Conservation (phyloP, 192 early-diverging fungal genomes). For the Mortierella antarctica region DNA sequence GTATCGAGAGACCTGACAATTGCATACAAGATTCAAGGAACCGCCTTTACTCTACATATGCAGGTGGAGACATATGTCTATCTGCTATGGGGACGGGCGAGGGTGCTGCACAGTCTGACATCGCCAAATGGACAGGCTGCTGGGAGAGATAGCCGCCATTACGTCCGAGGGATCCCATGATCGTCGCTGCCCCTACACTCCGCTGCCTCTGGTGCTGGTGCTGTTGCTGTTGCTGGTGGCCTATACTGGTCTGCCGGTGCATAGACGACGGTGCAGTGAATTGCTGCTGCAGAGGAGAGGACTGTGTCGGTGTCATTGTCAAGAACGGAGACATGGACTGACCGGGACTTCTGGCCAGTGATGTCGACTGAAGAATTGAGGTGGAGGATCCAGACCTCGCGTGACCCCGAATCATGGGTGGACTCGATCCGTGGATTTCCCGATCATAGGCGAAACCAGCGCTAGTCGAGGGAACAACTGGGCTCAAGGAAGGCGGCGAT, state of each 20-base stretch:
- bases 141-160: slow-evolving; percentile 48
- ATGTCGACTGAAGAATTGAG: slow-evolving; percentile 27
- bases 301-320: not conserved
- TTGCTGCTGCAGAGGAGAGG: slow-evolving; percentile 2
- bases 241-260: slow-evolving; percentile 6
- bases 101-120: slow-evolving; percentile 4
- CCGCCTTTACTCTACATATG: slow-evolving; percentile 21
- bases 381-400: slow-evolving; percentile 5
- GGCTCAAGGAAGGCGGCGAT: slow-evolving; percentile 3
- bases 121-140: slow-evolving; percentile 17
- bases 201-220: slow-evolving; percentile 22
- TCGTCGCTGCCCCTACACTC: slow-evolving; percentile 29
- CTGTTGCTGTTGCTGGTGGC: slow-evolving; percentile 1
- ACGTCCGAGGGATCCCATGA: slow-evolving; percentile 40
- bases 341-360: slow-evolving; percentile 14
- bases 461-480: not conserved
- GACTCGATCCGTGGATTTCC: slow-evolving; percentile 22
- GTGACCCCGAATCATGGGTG: slow-evolving; percentile 13
- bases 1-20: not conserved
- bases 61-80: slow-evolving; percentile 19
- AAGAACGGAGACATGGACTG: slow-evolving; percentile 7
- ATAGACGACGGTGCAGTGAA: not conserved
- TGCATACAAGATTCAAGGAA: not conserved
- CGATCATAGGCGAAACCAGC: not conserved
- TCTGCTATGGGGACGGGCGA: not conserved